These are phyloP conservation scores for Marasmius sp. DNA, from an alignment of 1,284 basidiomycete genomes.

Conservation along the genomic window DNA sequence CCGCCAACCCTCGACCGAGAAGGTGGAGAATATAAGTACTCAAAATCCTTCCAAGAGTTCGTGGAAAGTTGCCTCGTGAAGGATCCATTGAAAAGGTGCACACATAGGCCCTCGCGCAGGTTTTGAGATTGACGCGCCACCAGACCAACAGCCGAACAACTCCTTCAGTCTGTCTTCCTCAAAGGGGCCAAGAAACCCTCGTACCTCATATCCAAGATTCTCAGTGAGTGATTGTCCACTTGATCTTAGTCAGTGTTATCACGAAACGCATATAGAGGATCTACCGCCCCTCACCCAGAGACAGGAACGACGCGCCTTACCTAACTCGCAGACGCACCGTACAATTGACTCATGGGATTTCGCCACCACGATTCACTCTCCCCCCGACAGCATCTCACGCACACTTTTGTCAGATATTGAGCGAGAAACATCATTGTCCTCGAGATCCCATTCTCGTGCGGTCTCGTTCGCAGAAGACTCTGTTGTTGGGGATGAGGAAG, in stretches of 20 bases:
- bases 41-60: slow-evolving; percentile 79
- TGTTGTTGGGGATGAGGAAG: not conserved
- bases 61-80: slow-evolving; percentile 82
- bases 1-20: slow-evolving; percentile 75
- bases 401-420: slow-evolving; percentile 28
- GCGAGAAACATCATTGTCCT: not conserved
- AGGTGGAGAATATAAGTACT: slow-evolving; percentile 76
- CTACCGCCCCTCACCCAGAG: slow-evolving; percentile 70
- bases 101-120: not conserved
- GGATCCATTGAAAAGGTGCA: slow-evolving; percentile 73
- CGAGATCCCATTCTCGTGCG: not conserved
- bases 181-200: slow-evolving; percentile 72
- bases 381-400: slow-evolving; percentile 11
- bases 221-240: slow-evolving; percentile 44
- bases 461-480: not conserved
- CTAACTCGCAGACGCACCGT: slow-evolving; percentile 38
- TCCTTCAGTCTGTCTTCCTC: slow-evolving; percentile 83
- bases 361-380: slow-evolving; percentile 40
- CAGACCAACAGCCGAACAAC: slow-evolving; percentile 74
- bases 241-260: not conserved
- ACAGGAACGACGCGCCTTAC: slow-evolving; percentile 60
- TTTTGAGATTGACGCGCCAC: not conserved
- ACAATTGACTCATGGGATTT: slow-evolving; percentile 74
- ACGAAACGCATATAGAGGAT: slow-evolving; percentile 37
- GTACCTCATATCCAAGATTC: slow-evolving; percentile 71